Evolutionary conservation across 1,139 yeast species (phyloP).

Genomic region (Kurtzmaniella natalensis): DNA sequence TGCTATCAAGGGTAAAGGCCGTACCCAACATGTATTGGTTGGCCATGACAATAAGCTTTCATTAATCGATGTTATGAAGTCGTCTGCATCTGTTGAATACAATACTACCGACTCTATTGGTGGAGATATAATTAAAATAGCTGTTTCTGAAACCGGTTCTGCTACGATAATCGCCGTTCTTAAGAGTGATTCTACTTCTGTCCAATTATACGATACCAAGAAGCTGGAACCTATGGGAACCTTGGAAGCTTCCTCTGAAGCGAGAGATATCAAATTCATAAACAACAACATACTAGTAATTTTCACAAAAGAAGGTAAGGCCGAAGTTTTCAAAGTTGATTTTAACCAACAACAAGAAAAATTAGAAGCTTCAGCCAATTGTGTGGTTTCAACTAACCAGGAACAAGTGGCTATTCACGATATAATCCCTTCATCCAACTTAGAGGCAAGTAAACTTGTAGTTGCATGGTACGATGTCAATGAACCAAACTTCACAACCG

Average conservation of each 20-base stretch:
- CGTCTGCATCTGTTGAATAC: neutral
- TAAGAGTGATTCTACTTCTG: slow-evolving; percentile 12
- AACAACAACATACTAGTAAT: slow-evolving; percentile 14
- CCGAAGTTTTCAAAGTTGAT: no score
- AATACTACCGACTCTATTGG: neutral
- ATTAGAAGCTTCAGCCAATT: slow-evolving; percentile 7
- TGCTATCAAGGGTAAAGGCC: slow-evolving; percentile 9
- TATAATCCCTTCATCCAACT: slow-evolving; percentile 7
- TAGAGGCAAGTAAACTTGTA: slow-evolving; percentile 7
- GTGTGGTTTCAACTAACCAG: slow-evolving; percentile 10
- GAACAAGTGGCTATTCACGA: slow-evolving; percentile 12
- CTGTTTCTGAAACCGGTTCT: neutral
- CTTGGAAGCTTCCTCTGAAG: slow-evolving; percentile 11
- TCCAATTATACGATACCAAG: slow-evolving; percentile 12
- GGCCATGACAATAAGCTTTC: neutral
- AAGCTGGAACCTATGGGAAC: slow-evolving; percentile 9
- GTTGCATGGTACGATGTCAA: slow-evolving; percentile 38
- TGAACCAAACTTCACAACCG: slow-evolving; percentile 19
- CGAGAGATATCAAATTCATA: slow-evolving; percentile 7
- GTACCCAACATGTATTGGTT: slow-evolving; percentile 9
- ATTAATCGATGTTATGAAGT: slow-evolving; percentile 1
- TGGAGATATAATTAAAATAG: neutral
- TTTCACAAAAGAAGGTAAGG: slow-evolving; percentile 14
- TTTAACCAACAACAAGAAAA: slow-evolving; percentile 11
- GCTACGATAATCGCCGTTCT: slow-evolving; percentile 10